Evolutionary conservation across 148 eudicot species (phyloP).

Genomic region (Simmondsia chinensis): DNA sequence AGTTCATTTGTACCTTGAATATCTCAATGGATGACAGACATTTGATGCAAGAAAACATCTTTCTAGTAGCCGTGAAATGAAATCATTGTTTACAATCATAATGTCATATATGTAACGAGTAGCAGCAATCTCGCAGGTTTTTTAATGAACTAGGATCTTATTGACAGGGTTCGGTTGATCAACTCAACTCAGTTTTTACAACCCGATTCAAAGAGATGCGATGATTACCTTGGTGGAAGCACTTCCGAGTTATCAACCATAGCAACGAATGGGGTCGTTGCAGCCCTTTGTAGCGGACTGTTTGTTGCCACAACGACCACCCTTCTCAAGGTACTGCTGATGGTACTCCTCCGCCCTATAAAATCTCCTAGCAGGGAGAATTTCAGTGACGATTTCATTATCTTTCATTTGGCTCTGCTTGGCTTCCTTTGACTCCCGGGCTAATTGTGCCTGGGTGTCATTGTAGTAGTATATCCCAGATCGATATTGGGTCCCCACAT

Average conservation of each 20-base stretch:
- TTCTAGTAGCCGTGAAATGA: too few relatives aligned
- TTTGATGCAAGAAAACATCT: too few relatives aligned
- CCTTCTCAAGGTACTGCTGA: conserved; percentile 87
- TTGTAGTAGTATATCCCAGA: conserved; percentile 91
- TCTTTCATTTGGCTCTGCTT: conserved; percentile 51
- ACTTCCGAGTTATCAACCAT: conserved; percentile 39
- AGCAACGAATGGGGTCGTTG: conserved; percentile 85
- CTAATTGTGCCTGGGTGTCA: conserved; percentile 62
- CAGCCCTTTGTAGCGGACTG: conserved; percentile 86
- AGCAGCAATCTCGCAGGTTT: too few relatives aligned
- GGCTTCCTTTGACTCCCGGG: conserved; percentile 57
- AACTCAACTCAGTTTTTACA: not conserved
- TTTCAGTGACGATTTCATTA: conserved; percentile 67
- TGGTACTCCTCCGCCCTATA: conserved; percentile 95
- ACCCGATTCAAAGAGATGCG: not conserved
- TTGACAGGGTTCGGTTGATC: too few relatives aligned
- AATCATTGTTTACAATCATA: too few relatives aligned
- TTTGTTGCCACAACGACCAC: conserved; percentile 55
- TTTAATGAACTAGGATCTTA: too few relatives aligned
- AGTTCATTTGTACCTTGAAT: too few relatives aligned
- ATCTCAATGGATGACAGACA: too few relatives aligned
- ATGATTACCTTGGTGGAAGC: not conserved
- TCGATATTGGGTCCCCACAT: conserved; percentile 85
- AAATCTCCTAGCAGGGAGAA: conserved; percentile 78
- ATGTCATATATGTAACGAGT: too few relatives aligned